Conservation (phyloP, 805 yeast genomes). For the Hermanozyma aechmeae region DNA sequence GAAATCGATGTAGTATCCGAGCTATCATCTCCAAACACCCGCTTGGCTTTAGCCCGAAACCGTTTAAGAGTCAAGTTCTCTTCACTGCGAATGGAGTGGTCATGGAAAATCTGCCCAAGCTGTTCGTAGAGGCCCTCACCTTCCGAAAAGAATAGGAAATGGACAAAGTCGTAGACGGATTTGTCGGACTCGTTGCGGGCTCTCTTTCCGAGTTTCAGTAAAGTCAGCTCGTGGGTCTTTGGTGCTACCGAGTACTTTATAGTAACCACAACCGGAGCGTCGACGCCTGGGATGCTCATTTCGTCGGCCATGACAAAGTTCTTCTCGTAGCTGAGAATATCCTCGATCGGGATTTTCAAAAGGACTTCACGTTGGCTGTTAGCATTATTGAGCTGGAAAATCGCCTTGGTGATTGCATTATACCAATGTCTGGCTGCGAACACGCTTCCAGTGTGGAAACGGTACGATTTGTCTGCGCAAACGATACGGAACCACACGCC, state of each 20-base stretch:
- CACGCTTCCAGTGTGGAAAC: slow-evolving; percentile 64
- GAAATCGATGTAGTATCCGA: not conserved
- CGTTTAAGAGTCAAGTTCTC: not conserved
- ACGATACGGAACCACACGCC: slow-evolving; percentile 49
- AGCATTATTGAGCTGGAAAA: slow-evolving; percentile 53
- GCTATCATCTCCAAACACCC: slow-evolving; percentile 4
- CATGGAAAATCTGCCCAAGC: slow-evolving; percentile 19
- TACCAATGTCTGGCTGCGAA: slow-evolving; percentile 78
- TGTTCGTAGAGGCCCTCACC: slow-evolving; percentile 35
- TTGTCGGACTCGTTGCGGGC: not conserved
- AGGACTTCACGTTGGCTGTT: slow-evolving; percentile 66
- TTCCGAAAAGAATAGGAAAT: slow-evolving; percentile 54
- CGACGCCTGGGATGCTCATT: slow-evolving; percentile 14
- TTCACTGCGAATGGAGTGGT: slow-evolving; percentile 2
- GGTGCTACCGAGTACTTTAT: slow-evolving; percentile 55
- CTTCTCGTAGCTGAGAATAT: slow-evolving; percentile 53
- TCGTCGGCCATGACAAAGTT: slow-evolving; percentile 37
- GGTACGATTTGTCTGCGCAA: slow-evolving; percentile 49
- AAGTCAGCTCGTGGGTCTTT: slow-evolving; percentile 2
- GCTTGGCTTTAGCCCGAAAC: slow-evolving; percentile 2
- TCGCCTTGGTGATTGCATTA: slow-evolving; percentile 59
- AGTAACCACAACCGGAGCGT: slow-evolving; percentile 30
- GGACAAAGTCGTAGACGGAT: slow-evolving; percentile 24
- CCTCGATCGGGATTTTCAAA: slow-evolving; percentile 65
- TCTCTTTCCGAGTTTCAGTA: slow-evolving; percentile 2